Conservation (phyloP, 495 filamentous ascomycete species). For the Terfezia boudieri region DNA sequence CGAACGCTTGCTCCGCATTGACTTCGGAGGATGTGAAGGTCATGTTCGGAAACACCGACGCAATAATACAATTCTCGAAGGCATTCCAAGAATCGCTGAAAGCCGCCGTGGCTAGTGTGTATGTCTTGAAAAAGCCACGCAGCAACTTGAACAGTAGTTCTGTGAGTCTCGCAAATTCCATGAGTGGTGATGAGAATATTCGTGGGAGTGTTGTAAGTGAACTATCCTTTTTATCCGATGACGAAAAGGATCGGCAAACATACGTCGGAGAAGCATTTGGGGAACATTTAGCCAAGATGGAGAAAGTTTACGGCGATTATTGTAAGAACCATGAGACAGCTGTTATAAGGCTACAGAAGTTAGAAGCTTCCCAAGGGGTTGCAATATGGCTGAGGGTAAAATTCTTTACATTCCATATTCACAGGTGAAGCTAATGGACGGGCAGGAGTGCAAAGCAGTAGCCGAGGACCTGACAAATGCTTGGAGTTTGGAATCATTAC, state of each 20-base stretch:
- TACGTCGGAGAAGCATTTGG: slow-evolving; percentile 59
- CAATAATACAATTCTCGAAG: slow-evolving; percentile 64
- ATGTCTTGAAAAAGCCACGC: slow-evolving; percentile 21
- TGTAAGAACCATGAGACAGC: slow-evolving; percentile 70
- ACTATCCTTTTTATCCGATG: slow-evolving; percentile 24
- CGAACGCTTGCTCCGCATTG: slow-evolving; percentile 56
- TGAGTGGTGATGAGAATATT: slow-evolving; percentile 12
- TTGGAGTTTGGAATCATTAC: slow-evolving; percentile 79
- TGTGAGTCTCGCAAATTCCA: slow-evolving; percentile 18
- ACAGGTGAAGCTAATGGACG: slow-evolving; percentile 1
- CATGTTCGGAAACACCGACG: slow-evolving; percentile 73
- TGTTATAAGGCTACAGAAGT: slow-evolving; percentile 47
- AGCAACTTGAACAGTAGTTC: slow-evolving; percentile 21
- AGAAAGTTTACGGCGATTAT: slow-evolving; percentile 66
- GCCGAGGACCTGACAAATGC: slow-evolving; percentile 74
- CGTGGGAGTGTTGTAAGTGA: not conserved
- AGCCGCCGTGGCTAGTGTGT: slow-evolving; percentile 49
- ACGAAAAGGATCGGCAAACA: slow-evolving; percentile 55
- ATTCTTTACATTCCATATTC: not conserved
- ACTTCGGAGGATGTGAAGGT: slow-evolving; percentile 61
- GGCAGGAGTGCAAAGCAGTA: slow-evolving; percentile 59
- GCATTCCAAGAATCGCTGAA: slow-evolving; percentile 57
- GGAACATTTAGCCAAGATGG: slow-evolving; percentile 50
- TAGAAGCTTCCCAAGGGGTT: slow-evolving; percentile 53
- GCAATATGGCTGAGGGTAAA: slow-evolving; percentile 51